Evolutionary conservation across 2,329 filamentous ascomycete genomes (phyloP).

Genomic region (Stachybotrys chartarum): DNA sequence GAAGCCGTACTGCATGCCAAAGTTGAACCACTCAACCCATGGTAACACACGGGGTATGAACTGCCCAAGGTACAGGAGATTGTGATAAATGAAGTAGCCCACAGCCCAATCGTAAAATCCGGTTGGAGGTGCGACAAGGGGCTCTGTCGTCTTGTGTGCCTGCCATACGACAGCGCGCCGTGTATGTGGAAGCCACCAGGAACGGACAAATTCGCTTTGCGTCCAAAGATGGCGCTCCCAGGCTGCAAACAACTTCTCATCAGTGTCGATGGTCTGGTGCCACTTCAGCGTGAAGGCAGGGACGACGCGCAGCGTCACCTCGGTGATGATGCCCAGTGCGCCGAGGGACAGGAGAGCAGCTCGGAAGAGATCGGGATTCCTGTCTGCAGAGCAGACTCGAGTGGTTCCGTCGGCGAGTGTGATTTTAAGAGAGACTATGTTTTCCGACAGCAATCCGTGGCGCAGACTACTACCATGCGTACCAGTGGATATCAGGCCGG

Average conservation of each 20-base stretch:
- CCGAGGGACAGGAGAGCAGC: slow-evolving; percentile 84
- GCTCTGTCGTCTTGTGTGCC: slow-evolving; percentile 67
- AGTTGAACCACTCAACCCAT: slow-evolving; percentile 92
- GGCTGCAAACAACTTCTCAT: slow-evolving; percentile 58
- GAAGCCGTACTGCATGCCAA: slow-evolving; percentile 97
- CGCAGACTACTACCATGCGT: slow-evolving; percentile 84
- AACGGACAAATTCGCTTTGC: slow-evolving; percentile 77
- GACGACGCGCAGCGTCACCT: slow-evolving; percentile 77
- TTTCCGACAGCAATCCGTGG: slow-evolving; percentile 80
- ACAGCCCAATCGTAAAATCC: slow-evolving; percentile 77
- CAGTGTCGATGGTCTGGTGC: slow-evolving; percentile 69
- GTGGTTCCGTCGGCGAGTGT: slow-evolving; percentile 75
- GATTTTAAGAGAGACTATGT: slow-evolving; percentile 66
- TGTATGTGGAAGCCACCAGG: slow-evolving; percentile 98
- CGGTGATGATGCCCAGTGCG: slow-evolving; percentile 82
- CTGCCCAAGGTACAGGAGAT: slow-evolving; percentile 74
- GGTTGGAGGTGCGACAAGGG: slow-evolving; percentile 48
- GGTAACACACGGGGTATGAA: slow-evolving; percentile 74
- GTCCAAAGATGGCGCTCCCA: slow-evolving; percentile 78
- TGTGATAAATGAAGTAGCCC: slow-evolving; percentile 88
- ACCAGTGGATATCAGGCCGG: slow-evolving; percentile 84
- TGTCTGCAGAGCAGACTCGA: slow-evolving; percentile 60
- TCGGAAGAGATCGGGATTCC: slow-evolving; percentile 74
- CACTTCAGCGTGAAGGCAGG: slow-evolving; percentile 80
- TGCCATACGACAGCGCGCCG: slow-evolving; percentile 83